phyloP scores from a whole-genome alignment of 176 grass and related monocot genomes.

The Themeda triandra region DNA sequence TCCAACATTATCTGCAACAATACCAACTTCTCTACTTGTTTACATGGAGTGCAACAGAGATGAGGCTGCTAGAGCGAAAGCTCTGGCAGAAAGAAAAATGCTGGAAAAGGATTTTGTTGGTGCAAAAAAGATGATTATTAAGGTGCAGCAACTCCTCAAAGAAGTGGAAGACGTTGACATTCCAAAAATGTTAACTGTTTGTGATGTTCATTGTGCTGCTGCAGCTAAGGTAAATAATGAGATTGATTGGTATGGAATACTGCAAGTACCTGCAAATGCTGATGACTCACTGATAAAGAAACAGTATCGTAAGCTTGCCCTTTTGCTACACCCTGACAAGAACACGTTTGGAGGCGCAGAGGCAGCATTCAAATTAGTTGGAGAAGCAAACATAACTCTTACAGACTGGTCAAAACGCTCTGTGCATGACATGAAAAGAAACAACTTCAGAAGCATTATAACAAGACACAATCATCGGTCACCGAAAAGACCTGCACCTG shows the following conservation, averaged over 20 bases:
- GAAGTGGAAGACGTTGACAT: conserved; percentile 56
- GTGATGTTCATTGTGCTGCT: conserved; percentile 78
- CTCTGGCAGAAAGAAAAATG: conserved; percentile 70
- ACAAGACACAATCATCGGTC: conserved; percentile 28
- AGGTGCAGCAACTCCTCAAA: conserved; percentile 64
- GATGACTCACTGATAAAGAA: conserved; percentile 77
- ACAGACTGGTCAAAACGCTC: conserved; percentile 55
- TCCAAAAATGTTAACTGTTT: conserved; percentile 75
- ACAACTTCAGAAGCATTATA: background rate
- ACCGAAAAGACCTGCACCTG: conserved; percentile 35
- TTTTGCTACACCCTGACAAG: conserved; percentile 90
- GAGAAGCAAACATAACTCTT: conserved; percentile 71
- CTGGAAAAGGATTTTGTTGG: conserved; percentile 61
- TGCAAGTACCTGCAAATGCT: conserved; percentile 57
- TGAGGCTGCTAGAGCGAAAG: conserved; percentile 69
- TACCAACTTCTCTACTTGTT: conserved; percentile 18
- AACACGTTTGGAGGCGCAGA: conserved; percentile 85
- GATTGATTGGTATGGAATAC: conserved; percentile 85
- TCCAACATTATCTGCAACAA: background rate
- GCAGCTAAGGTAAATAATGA: conserved; percentile 59
- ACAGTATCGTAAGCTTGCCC: conserved; percentile 74
- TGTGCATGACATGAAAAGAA: conserved; percentile 76
- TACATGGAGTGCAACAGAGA: conserved; percentile 93
- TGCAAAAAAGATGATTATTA: conserved; percentile 67
- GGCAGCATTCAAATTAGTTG: conserved; percentile 88